Evolutionary conservation across 805 yeast genomes (phyloP), one percentile per base, ranked within the genome.

Genomic region (Clavispora carvajalis): DNA sequence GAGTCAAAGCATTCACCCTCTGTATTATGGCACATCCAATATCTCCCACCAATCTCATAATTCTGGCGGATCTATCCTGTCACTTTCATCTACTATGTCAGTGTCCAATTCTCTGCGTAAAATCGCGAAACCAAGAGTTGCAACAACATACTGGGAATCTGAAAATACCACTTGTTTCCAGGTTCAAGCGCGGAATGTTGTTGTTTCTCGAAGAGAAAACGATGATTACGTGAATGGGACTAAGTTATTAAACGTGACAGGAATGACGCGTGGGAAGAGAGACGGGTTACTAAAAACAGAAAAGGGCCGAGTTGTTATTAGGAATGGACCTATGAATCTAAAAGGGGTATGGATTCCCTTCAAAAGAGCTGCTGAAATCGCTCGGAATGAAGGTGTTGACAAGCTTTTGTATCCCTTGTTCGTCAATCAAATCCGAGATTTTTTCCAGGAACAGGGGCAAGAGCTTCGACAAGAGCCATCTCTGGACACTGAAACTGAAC

Each of bases 331-430:
- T 4, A 66, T 66, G 71, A 61, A 62, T 39, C 48, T 66, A 37
- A 66, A 66, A 40, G 72, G 72, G 7, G 67, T 66, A 1, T 66
- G 72, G 72, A 57, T 66, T 13, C 71, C 71, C 1, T 60, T 65
- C 43, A 66, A 61, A 3, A 48, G 69, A 33, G 71, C 71, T 1
- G 51, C 47, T 24, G 71, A 66, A 46, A 57, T 65, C 39, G 71
- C 71, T 7, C 44, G 71, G 22, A 66, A 66, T 46, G 69, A 65
- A 46, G 71, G 71, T 0, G 52, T 66, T 9, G 65, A 60, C 31
- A 52, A 48, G 4, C 33, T 58, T 5, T 53, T 66, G 34, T 59
- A 54, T 33, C 71, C 71, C 1, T 48, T 66, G 11, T 63, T 66
- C 48, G 57, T 65, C 1, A 51, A 51, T 37, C 59, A 66, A 39